Conservation (phyloP, 1,284 basidiomycete species). For the Ceratobasidium sp. region DNA sequence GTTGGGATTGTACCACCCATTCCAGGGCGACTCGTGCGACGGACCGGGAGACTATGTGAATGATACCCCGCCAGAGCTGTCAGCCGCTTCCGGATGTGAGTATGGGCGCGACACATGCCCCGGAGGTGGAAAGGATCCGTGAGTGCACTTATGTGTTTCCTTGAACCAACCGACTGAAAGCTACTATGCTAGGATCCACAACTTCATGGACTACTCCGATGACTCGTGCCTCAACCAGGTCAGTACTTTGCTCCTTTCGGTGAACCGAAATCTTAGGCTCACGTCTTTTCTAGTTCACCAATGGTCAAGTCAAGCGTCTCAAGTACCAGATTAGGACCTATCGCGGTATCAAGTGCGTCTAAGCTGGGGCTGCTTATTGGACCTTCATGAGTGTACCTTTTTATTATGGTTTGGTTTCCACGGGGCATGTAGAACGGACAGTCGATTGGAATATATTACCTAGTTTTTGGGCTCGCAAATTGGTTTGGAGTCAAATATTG, state of each 20-base stretch:
- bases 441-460: not conserved
- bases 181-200: conserved; percentile 18
- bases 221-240: conserved; percentile 26
- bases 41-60: conserved; percentile 22
- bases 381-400: not conserved
- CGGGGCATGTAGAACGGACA: not conserved
- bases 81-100: conserved; percentile 5
- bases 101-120: conserved; percentile 34
- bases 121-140: conserved; percentile 31
- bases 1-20: conserved; percentile 22
- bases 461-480: not conserved
- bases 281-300: conserved; percentile 11
- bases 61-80: conserved; percentile 30
- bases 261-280: not conserved
- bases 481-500: not conserved
- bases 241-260: not conserved
- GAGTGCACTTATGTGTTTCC: not conserved
- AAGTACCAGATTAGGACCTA: conserved; percentile 34
- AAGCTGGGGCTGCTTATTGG: not conserved
- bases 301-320: conserved; percentile 24
- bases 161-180: not conserved
- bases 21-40: conserved; percentile 25
- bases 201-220: conserved; percentile 38
- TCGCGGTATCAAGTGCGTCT: conserved; percentile 26
- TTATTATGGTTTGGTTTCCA: not conserved